Base-by-base conservation (phyloP, 148 eudicot genomes). In the Chenopodium quinoa region DNA sequence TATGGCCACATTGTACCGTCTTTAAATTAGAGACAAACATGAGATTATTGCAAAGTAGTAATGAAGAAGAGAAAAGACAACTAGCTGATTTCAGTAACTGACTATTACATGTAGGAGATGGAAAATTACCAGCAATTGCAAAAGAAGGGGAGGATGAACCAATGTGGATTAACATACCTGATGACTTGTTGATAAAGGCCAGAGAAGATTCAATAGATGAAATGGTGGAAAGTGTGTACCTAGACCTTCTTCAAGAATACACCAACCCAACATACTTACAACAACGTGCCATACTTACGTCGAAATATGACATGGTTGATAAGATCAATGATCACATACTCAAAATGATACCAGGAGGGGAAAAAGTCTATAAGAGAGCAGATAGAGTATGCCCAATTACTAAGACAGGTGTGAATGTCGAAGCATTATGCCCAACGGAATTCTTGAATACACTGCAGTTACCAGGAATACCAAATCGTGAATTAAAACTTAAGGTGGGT, bases 221-320 rank as follows among this genome's bases (percentile, higher is more conserved):
- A 2, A 37, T 62, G 10, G 70, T 77, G 13, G 17, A 13, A 6
- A 23, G 47, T 1, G 32, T 78, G 10, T 78, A 78, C 60, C 71
- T 56, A 9, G 4, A 65, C 3, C 40, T 78, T 12, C 2, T 64
- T 2, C 12, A 27, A 1, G 46, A 65, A 4, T 65, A 65, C 31
- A 64, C 60, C 1, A 16, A 78, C 22, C 22, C 14, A 13, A 14
- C 20, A 6, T 78, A 66, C 47, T 25, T 78, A 23, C 25, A 68
- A 69, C 56, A 48, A 10, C 64, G 71, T 10, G 83, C 50, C 6
- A 82, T 75, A 10, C 71, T 76, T 9, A 74, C 84, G 5, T 80
- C 80, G 0, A 82, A 37, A 23, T 76, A 82, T 11, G 25, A 9
- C 10, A 16, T n/a, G 12, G 82, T 80, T 2, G 77, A 80, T 60